Percentiles rank a stretch among this genome's conserved stretches.
These are phyloP conservation scores for Pseudocercospora fijiensis DNA, from an alignment of 2,329 filamentous ascomycete species.

Conservation along the genomic window DNA sequence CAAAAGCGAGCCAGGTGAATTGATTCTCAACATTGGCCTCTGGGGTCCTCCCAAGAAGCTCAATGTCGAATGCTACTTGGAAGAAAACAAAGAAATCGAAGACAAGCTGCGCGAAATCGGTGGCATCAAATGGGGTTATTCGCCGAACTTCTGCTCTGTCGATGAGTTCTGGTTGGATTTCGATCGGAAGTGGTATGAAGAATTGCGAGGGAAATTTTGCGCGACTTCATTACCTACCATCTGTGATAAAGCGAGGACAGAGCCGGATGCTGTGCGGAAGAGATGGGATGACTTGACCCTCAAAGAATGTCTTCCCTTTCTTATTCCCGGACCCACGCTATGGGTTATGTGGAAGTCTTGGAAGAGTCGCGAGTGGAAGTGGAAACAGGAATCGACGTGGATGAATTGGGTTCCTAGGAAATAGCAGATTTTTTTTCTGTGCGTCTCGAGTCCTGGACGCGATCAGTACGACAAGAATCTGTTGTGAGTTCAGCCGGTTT, in stretches of 20 bases:
- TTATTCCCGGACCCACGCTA: background rate
- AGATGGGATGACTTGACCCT: background rate
- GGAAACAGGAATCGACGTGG: conserved; percentile 14
- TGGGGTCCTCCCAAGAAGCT: conserved; percentile 64
- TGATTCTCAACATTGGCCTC: conserved; percentile 58
- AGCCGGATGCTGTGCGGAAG: conserved; percentile 7
- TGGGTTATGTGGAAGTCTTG: conserved; percentile 9
- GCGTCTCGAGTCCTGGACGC: no score
- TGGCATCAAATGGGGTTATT: conserved; percentile 86
- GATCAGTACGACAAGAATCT: no score
- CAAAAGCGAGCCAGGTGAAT: background rate
- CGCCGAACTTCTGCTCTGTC: conserved; percentile 77
- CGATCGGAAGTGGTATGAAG: conserved; percentile 60
- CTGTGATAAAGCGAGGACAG: conserved; percentile 63
- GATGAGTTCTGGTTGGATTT: conserved; percentile 67
- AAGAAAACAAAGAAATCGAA: conserved; percentile 70
- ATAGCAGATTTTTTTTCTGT: background rate
- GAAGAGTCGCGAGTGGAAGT: conserved; percentile 8
- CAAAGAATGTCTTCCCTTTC: conserved; percentile 1
- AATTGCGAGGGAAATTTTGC: conserved; percentile 60
- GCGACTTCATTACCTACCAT: conserved; percentile 63
- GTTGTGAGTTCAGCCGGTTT: no score
- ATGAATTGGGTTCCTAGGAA: conserved; percentile 13
- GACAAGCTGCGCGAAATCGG: conserved; percentile 64
- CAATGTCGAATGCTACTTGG: conserved; percentile 54